Evolutionary conservation across 805 yeast genomes (phyloP).

Genomic region (Candida qinlingensis): DNA sequence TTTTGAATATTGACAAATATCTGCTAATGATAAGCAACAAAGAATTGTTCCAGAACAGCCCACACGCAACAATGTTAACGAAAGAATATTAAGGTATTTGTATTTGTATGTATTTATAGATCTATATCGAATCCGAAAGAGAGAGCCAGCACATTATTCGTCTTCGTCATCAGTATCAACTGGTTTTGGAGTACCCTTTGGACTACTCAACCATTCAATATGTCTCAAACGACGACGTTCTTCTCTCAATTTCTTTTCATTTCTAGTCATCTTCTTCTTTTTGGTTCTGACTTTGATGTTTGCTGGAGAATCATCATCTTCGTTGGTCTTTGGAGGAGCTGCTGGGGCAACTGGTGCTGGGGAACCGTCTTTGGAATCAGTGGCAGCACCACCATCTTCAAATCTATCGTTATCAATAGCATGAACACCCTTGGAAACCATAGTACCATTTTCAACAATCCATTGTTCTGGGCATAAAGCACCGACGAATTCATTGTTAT

Average conservation of each 20-base stretch:
- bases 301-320: constrained; percentile 89
- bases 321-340: constrained; percentile 37
- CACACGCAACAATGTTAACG: neutral
- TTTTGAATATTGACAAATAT: too few species aligned
- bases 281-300: constrained; percentile 87
- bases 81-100: neutral
- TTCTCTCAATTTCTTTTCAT: constrained; percentile 85
- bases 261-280: constrained; percentile 97
- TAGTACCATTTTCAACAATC: constrained; percentile 89
- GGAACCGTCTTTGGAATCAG: constrained; percentile 41
- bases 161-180: constrained; percentile 92
- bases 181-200: constrained; percentile 97
- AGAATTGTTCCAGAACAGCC: too few species aligned
- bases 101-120: neutral
- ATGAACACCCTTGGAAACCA: constrained; percentile 77
- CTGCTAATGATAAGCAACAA: too few species aligned
- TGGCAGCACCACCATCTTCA: constrained; percentile 56
- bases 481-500: constrained; percentile 93
- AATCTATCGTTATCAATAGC: constrained; percentile 74
- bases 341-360: constrained; percentile 37
- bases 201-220: constrained; percentile 89
- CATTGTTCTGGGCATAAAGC: constrained; percentile 98
- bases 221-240: constrained; percentile 93
- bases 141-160: neutral
- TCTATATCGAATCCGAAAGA: neutral